Conservation (phyloP, 208 protist species). For the Trichomonas gallinae region DNA sequence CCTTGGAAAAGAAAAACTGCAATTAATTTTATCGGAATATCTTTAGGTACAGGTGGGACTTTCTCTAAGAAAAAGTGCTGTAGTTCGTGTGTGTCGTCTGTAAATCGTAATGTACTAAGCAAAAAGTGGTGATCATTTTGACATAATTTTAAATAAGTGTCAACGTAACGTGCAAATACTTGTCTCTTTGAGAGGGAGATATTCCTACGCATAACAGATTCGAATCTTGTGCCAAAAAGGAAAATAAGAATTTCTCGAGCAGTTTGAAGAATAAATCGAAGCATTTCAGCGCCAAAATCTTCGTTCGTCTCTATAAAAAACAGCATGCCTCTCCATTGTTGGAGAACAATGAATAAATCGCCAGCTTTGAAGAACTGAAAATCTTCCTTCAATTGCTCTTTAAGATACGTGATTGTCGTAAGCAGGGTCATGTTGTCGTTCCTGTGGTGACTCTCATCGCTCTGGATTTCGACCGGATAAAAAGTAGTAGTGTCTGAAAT, state of each 20-base stretch:
- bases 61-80: not conserved
- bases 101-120: not conserved
- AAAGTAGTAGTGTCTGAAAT: slow-evolving; percentile 5
- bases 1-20: not conserved
- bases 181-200: not conserved
- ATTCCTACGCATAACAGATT: not conserved
- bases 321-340: not conserved
- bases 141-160: not conserved
- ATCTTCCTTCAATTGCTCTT: not conserved
- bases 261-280: not conserved
- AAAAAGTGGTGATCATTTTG: not conserved
- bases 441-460: not conserved
- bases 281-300: not conserved
- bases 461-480: not conserved
- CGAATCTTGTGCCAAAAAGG: slow-evolving; percentile 11
- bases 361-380: slow-evolving; percentile 14
- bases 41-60: not conserved
- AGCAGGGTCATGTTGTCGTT: not conserved
- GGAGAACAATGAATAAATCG: not conserved
- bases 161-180: not conserved
- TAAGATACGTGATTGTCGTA: not conserved
- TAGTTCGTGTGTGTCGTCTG: not conserved
- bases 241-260: not conserved
- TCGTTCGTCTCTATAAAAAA: not conserved
- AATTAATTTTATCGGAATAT: not conserved